Conservation (phyloP, 257 asterid genomes). For the Solanum chilense region DNA sequence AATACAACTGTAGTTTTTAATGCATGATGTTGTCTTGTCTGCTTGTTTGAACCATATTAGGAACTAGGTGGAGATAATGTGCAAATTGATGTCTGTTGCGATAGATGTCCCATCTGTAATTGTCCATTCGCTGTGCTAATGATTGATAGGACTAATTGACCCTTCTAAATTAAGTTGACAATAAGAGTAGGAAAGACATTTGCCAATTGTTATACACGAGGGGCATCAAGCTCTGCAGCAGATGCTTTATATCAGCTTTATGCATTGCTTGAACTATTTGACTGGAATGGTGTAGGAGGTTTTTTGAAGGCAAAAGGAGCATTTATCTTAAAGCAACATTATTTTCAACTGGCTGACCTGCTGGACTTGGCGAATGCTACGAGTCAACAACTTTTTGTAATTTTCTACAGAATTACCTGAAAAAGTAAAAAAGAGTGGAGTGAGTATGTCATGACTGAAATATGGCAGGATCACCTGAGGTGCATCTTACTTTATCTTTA, state of each 20-base stretch:
- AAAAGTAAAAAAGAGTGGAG: background rate
- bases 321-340: background rate
- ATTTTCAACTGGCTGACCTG: background rate
- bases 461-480: background rate
- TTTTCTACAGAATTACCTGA: background rate
- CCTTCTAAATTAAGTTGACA: background rate
- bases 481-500: background rate
- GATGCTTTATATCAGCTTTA: background rate
- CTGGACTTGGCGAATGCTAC: background rate
- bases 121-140: background rate
- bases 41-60: background rate
- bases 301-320: background rate
- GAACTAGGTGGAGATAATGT: background rate
- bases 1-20: background rate
- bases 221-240: background rate
- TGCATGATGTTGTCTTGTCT: background rate
- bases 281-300: background rate
- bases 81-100: background rate
- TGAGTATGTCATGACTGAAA: background rate
- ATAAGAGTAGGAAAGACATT: background rate
- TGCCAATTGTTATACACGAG: background rate
- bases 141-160: background rate
- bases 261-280: background rate
- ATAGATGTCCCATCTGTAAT: background rate
- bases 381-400: background rate